Evolutionary conservation across 441 rosid species (phyloP).

Genomic region (Bruguiera hainesii): DNA sequence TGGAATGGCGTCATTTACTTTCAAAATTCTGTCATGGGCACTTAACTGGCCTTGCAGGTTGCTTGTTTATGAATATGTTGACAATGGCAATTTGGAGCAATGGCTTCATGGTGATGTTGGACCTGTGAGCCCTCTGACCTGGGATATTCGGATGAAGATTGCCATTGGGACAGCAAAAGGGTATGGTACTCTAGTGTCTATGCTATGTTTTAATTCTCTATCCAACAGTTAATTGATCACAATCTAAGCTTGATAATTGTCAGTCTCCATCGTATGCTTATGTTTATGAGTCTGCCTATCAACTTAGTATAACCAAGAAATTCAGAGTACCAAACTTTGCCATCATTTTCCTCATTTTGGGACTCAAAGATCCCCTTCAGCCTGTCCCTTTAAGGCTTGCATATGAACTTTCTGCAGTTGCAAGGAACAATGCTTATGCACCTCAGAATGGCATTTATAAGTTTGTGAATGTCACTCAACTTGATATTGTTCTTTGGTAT

Average conservation of each 20-base stretch:
- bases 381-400: too few relatives aligned
- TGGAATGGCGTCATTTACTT: not conserved
- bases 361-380: too few relatives aligned
- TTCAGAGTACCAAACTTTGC: not conserved
- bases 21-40: not conserved
- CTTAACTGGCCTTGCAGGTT: constrained; percentile 44
- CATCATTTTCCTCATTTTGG: not conserved
- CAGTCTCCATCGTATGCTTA: not conserved
- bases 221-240: not conserved
- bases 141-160: constrained; percentile 90
- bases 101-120: constrained; percentile 96
- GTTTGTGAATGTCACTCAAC: not conserved
- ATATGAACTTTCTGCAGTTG: too few relatives aligned
- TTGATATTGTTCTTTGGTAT: not conserved
- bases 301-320: not conserved
- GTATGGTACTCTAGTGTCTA: constrained; percentile 29
- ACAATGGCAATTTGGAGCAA: constrained; percentile 95
- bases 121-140: constrained; percentile 75
- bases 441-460: too few relatives aligned
- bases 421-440: too few relatives aligned
- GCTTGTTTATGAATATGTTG: constrained; percentile 90
- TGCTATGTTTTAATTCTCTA: constrained; percentile 4
- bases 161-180: constrained; percentile 96
- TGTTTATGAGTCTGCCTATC: not conserved
- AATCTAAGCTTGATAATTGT: not conserved